A percentile compares a stretch with the other conserved stretches of the same genome.
Evolutionary conservation across 306 rosid genomes (phyloP).

Genomic region (Lupinus albus): DNA sequence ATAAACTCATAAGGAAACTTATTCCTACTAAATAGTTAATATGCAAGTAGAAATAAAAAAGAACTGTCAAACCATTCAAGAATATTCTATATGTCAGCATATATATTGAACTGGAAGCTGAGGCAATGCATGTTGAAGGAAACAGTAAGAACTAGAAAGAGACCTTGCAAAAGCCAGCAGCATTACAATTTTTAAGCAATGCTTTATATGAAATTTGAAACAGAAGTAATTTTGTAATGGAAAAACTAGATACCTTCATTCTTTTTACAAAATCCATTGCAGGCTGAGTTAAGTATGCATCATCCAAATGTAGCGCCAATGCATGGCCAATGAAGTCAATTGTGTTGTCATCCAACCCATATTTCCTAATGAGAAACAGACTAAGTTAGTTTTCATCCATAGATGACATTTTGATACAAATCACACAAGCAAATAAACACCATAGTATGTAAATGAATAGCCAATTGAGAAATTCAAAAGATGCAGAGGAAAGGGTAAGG

Average conservation of each 20-base stretch:
- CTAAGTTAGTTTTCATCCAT: not conserved
- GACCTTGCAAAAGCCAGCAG: slow-evolving; percentile 5
- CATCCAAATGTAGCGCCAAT: slow-evolving; percentile 64
- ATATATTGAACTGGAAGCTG: slow-evolving; percentile 2
- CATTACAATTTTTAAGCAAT: not conserved
- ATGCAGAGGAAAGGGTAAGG: slow-evolving; percentile 11
- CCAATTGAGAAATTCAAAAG: slow-evolving; percentile 7
- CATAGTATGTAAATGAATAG: not conserved
- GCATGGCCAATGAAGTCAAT: slow-evolving; percentile 72
- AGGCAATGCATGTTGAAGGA: slow-evolving; percentile 3
- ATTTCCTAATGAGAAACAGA: slow-evolving; percentile 46
- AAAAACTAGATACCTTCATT: slow-evolving; percentile 50
- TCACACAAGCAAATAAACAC: not conserved
- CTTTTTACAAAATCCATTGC: slow-evolving; percentile 59
- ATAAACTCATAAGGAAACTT: slow-evolving; percentile 12
- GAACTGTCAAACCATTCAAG: not conserved
- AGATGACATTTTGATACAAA: not conserved
- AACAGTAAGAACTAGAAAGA: not conserved
- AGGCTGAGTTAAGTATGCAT: slow-evolving; percentile 57
- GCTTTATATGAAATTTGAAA: not conserved
- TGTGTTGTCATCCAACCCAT: slow-evolving; percentile 64
- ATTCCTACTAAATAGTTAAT: not conserved
- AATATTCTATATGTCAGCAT: not conserved
- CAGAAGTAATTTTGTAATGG: not conserved
- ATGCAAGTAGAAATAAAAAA: not conserved